A percentile compares a stretch with the other conserved stretches of the same genome.
Evolutionary conservation across 768 basidiomycete species (phyloP).

Genomic region (Lentinula sp.): DNA sequence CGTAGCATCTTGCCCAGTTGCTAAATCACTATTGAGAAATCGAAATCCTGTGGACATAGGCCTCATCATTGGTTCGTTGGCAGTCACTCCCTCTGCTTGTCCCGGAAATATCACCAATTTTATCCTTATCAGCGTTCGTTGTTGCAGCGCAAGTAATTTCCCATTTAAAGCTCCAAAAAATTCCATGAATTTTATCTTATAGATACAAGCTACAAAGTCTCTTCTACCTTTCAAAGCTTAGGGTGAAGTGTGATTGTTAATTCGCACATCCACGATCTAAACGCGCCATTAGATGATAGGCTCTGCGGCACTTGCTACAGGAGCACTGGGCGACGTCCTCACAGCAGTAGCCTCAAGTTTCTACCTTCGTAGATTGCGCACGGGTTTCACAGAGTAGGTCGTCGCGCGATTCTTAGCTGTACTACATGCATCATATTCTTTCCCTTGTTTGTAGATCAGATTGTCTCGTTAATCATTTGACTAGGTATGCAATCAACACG

Average conservation of each 20-base stretch:
- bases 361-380: conserved; percentile 52
- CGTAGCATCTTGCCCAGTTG: background rate
- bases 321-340: conserved; percentile 52
- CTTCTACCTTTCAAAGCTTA: background rate
- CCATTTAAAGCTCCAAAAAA: background rate
- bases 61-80: background rate
- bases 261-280: background rate
- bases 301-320: conserved; percentile 43
- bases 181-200: background rate
- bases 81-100: background rate
- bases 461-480: conserved; percentile 51
- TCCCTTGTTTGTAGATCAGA: conserved; percentile 31
- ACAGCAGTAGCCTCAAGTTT: conserved; percentile 51
- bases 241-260: background rate
- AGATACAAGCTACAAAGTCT: background rate
- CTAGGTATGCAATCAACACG: conserved; percentile 59
- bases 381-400: conserved; percentile 40
- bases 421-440: too few species aligned
- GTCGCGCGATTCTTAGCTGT: background rate
- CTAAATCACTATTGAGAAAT: background rate
- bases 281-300: conserved; percentile 35
- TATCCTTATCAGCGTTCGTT: background rate
- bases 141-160: background rate
- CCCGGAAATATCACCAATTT: background rate
- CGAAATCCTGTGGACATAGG: background rate